These are phyloP conservation scores for Mycosphaerella arachidis DNA, from an alignment of 2,329 filamentous ascomycete genomes.

Conservation along the genomic window DNA sequence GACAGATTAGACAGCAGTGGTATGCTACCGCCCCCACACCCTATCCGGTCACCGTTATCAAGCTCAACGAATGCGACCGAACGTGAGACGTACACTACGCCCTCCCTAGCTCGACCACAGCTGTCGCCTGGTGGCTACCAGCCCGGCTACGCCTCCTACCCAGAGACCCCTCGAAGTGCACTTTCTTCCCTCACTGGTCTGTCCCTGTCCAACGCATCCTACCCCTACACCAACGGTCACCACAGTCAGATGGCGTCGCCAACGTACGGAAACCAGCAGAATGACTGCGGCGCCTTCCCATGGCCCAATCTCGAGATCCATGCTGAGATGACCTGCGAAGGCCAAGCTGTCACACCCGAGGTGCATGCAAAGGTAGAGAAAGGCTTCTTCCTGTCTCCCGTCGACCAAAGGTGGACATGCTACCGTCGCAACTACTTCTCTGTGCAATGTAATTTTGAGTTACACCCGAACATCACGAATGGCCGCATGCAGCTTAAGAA, in stretches of 20 bases:
- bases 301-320: constrained; percentile 48
- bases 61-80: constrained; percentile 26
- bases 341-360: constrained; percentile 59
- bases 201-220: constrained; percentile 21
- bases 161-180: constrained; percentile 30
- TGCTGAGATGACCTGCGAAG: constrained; percentile 60
- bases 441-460: constrained; percentile 71
- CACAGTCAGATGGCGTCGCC: constrained; percentile 28
- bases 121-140: constrained; percentile 25
- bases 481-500: constrained; percentile 55
- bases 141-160: constrained; percentile 28
- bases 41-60: constrained; percentile 26
- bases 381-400: constrained; percentile 69
- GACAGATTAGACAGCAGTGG: constrained; percentile 28
- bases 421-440: constrained; percentile 90
- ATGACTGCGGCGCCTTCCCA: constrained; percentile 39
- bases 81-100: constrained; percentile 27
- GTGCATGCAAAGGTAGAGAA: constrained; percentile 82
- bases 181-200: constrained; percentile 21
- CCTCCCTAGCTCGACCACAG: constrained; percentile 26
- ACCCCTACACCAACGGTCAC: constrained; percentile 13
- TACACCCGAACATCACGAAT: constrained; percentile 59
- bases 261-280: constrained; percentile 24
- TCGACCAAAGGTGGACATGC: constrained; percentile 81
- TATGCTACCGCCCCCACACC: constrained; percentile 27